Evolutionary conservation across 2,329 filamentous ascomycete genomes (phyloP), one percentile per base, ranked within the genome.

Genomic region (Sporothrix schenckii): DNA sequence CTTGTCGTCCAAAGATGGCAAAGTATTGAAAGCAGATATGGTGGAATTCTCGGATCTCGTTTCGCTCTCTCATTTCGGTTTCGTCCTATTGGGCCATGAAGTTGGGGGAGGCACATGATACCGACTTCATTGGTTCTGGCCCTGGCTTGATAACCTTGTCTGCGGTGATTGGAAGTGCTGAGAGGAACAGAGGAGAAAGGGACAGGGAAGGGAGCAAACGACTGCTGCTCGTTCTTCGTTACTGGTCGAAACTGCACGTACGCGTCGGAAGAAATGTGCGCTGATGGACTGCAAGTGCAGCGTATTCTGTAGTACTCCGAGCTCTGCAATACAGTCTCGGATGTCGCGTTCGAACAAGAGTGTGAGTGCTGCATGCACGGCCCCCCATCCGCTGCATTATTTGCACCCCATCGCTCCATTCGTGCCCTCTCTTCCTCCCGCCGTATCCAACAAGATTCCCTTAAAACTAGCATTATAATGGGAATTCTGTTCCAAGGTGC

Each of bases 381-480:
- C 44, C 58, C 27, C 58, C 39, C 13, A 39, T 47, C 39, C 58
- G 41, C 11, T 47, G 58, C 58, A 27, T 63, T 63, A 11, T 47
- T n/a, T 56, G 53, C 61, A 58, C 49, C 19, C 50, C 39, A 66
- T 30, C 72, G 24, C 41, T 39, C 47, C 14, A 39, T 14, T 52
- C 21, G 24, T 47, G 47, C 14, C 14, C 24, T 49, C 60, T 63
- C 34, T 44, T 49, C 49, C 49, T 47, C 39, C 60, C 50, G 44
- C 30, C 69, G 66, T 49, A 14, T 68, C 54, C 66, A 68, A 30
- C 70, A 72, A 73, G 74, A 69, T 72, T 74, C 69, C 73, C 74
- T 73, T 72, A 72, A 74, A 72, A 74, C 73, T 74, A 74, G 73
- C 74, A 72, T 74, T 72, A 66, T 27, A 49, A 47, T 54, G 53